These are phyloP conservation scores for Roridomyces roridus DNA, from an alignment of 768 basidiomycete species.

Conservation along the genomic window DNA sequence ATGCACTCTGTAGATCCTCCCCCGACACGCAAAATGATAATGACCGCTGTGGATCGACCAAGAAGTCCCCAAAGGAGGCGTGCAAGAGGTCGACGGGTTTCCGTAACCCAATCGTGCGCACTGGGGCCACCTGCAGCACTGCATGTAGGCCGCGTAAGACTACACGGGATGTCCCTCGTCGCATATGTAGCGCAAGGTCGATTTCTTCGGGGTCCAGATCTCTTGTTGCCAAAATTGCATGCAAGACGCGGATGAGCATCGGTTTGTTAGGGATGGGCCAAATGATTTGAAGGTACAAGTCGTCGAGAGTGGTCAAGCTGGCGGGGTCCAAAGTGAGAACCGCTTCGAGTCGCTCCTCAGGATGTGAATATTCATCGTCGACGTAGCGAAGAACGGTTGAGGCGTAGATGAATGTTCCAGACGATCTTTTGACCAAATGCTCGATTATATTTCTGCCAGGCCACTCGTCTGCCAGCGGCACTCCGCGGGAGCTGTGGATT, in stretches of 20 bases:
- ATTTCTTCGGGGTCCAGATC: slow-evolving; percentile 9
- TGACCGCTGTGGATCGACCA: background rate
- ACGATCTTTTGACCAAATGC: slow-evolving; percentile 8
- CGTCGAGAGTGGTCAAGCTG: slow-evolving; percentile 10
- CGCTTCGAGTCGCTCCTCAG: slow-evolving; percentile 2
- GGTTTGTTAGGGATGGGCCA: background rate
- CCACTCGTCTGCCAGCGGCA: background rate
- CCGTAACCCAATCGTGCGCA: background rate
- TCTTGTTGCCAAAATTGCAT: background rate
- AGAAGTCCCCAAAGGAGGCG: slow-evolving; percentile 2
- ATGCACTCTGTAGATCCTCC: no score
- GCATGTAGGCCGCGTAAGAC: slow-evolving; percentile 3
- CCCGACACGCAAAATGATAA: no score
- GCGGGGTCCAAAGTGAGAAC: slow-evolving; percentile 4
- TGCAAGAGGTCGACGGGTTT: background rate
- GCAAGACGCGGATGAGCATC: background rate
- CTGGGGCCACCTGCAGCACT: background rate
- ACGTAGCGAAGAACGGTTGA: slow-evolving; percentile 8
- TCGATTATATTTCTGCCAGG: background rate
- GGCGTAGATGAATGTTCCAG: slow-evolving; percentile 12
- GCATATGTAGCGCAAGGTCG: background rate
- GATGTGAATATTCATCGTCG: no score
- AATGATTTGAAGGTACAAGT: slow-evolving; percentile 7
- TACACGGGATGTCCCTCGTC: slow-evolving; percentile 1
- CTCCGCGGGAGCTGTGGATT: background rate